phyloP scores from a whole-genome alignment of 164 flowering plant genomes.

The Piper longum region DNA sequence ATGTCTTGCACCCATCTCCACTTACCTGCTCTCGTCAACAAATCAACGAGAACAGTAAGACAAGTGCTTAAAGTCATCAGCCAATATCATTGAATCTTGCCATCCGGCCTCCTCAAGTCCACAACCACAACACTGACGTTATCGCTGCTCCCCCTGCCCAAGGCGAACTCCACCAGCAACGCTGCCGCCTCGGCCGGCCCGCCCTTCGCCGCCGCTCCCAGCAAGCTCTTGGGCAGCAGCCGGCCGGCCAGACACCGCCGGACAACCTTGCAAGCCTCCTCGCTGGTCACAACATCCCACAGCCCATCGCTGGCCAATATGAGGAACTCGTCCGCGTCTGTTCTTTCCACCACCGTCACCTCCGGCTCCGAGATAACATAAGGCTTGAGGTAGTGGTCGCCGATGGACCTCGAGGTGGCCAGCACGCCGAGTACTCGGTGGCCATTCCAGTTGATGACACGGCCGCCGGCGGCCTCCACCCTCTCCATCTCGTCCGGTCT shows the following conservation, averaged over 20 bases:
- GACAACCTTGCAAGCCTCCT: slow-evolving; percentile 29
- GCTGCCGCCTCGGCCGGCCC: slow-evolving; percentile 33
- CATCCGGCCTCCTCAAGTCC: slow-evolving; percentile 13
- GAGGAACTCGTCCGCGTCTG: slow-evolving; percentile 21
- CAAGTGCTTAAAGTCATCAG: too few species aligned
- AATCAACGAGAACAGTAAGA: too few species aligned
- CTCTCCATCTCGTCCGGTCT: slow-evolving; percentile 66
- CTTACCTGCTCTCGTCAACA: too few species aligned
- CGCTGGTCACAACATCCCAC: slow-evolving; percentile 43
- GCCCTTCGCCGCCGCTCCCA: background rate
- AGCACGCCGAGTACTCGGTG: slow-evolving; percentile 68
- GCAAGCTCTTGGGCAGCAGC: background rate
- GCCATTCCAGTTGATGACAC: slow-evolving; percentile 76
- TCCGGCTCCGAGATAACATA: slow-evolving; percentile 37
- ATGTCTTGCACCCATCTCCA: too few species aligned
- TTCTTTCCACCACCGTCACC: slow-evolving; percentile 22
- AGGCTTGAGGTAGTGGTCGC: slow-evolving; percentile 33
- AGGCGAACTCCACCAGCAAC: slow-evolving; percentile 30
- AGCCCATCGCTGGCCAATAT: slow-evolving; percentile 39
- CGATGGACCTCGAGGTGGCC: slow-evolving; percentile 81
- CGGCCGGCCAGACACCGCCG: slow-evolving; percentile 18
- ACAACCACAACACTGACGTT: slow-evolving; percentile 43
- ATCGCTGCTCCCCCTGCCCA: slow-evolving; percentile 46
- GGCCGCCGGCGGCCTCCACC: slow-evolving; percentile 77
- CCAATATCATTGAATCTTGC: too few species aligned